Percentiles rank a stretch among this genome's conserved stretches.
Conservation (phyloP, 352 stramenopile species). For the Plasmopara halstedii region DNA sequence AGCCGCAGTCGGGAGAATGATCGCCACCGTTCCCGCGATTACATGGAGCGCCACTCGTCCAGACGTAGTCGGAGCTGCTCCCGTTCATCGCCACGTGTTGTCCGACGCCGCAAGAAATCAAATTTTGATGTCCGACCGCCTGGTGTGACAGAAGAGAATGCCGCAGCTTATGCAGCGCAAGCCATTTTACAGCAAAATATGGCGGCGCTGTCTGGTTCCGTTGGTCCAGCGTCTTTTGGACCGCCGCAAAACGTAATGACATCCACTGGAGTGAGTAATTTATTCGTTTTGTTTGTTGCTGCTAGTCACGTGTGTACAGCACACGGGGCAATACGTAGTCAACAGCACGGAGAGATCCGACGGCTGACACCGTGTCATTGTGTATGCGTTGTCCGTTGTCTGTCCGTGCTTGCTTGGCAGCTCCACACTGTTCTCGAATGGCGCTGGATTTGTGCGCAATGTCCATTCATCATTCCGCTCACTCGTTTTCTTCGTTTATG, state of each 20-base stretch:
- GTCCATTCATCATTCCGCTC: conserved; percentile 19
- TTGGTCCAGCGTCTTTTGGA: conserved; percentile 59
- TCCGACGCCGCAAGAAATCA: conserved; percentile 60
- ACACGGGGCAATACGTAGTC: conserved; percentile 8
- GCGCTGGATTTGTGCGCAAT: conserved; percentile 10
- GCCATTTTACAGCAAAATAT: conserved; percentile 82
- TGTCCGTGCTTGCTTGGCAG: conserved; percentile 27
- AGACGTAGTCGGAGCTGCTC: conserved; percentile 39
- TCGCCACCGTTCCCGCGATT: conserved; percentile 22
- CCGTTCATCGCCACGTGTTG: conserved; percentile 34
- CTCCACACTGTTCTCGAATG: conserved; percentile 11
- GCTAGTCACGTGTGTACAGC: background rate
- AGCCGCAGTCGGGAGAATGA: conserved; percentile 35
- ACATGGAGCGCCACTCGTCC: conserved; percentile 33
- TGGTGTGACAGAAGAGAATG: conserved; percentile 77
- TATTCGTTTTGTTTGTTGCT: background rate
- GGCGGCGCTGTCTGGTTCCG: conserved; percentile 49
- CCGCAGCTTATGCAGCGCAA: conserved; percentile 73
- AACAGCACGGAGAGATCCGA: conserved; percentile 26
- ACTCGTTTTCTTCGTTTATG: conserved; percentile 21
- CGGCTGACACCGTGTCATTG: conserved; percentile 37
- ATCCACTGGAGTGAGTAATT: conserved; percentile 16
- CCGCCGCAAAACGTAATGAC: conserved; percentile 17
- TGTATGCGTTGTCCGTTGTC: conserved; percentile 52
- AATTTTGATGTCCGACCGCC: conserved; percentile 80